phyloP scores from a whole-genome alignment of 2,329 filamentous ascomycete genomes.

The Neophaeococcomyces mojaviensis region DNA sequence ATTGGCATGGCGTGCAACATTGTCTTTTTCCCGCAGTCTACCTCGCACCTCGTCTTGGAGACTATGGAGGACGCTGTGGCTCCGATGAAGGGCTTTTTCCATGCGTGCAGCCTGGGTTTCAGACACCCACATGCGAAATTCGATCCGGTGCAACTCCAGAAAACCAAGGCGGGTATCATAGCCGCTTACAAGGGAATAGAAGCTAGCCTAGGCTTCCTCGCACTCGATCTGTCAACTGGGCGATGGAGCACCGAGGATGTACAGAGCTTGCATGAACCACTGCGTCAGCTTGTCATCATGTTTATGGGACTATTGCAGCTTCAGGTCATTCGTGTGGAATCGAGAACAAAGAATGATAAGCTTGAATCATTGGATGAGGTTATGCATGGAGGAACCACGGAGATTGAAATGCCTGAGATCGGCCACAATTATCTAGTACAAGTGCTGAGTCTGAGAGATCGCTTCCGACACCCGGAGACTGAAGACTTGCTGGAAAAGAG shows the following conservation, averaged over 20 bases:
- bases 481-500: constrained; percentile 28
- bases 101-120: constrained; percentile 9
- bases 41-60: constrained; percentile 38
- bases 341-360: not conserved
- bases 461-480: constrained; percentile 33
- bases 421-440: constrained; percentile 30
- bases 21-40: constrained; percentile 44
- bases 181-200: constrained; percentile 32
- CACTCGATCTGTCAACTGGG: constrained; percentile 41
- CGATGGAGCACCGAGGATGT: constrained; percentile 42
- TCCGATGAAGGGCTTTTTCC: constrained; percentile 25
- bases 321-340: constrained; percentile 30
- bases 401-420: constrained; percentile 8
- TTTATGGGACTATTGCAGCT: constrained; percentile 37
- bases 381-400: constrained; percentile 17
- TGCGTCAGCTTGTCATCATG: constrained; percentile 31
- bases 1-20: constrained; percentile 39
- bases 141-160: constrained; percentile 22
- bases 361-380: not conserved
- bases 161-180: constrained; percentile 30
- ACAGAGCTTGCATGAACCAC: constrained; percentile 28
- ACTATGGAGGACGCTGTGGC: constrained; percentile 27
- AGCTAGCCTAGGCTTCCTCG: constrained; percentile 38
- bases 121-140: constrained; percentile 20
- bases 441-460: constrained; percentile 29